phyloP scores from a whole-genome alignment of 345 rosid species.

The Microthlaspi erraticum region DNA sequence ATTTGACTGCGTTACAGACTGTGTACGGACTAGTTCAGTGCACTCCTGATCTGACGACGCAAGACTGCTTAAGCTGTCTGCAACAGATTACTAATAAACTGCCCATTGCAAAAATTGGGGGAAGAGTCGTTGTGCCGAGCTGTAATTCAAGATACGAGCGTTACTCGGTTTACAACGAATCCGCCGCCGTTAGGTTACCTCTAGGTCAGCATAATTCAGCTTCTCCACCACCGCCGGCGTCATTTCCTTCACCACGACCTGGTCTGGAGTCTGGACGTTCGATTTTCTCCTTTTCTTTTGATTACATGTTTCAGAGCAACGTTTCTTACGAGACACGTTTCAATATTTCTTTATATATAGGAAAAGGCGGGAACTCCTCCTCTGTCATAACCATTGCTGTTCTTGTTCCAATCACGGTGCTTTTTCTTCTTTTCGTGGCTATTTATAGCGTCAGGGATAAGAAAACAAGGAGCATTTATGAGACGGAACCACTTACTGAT shows the following conservation, averaged over 20 bases:
- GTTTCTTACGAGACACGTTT: no score
- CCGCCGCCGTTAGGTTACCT: no score
- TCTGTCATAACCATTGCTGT: constrained; percentile 36
- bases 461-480: constrained; percentile 23
- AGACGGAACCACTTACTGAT: not conserved
- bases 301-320: no score
- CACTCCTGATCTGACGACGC: constrained; percentile 40
- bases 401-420: constrained; percentile 34
- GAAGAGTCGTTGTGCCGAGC: constrained; percentile 13
- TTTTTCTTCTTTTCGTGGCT: constrained; percentile 30
- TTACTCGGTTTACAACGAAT: not conserved
- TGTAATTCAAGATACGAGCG: not conserved
- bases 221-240: not conserved
- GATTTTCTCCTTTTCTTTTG: not conserved
- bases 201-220: not conserved
- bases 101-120: constrained; percentile 32
- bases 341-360: constrained; percentile 32
- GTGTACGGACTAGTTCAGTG: constrained; percentile 55
- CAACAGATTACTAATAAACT: not conserved
- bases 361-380: constrained; percentile 34
- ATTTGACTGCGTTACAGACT: not conserved
- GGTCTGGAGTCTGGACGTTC: not conserved
- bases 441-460: constrained; percentile 34
- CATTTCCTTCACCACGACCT: no score
- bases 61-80: constrained; percentile 39